A percentile compares a stretch with the other conserved stretches of the same genome.
phyloP scores from a whole-genome alignment of 1,284 basidiomycete species.

The Sporisorium reilianum region DNA sequence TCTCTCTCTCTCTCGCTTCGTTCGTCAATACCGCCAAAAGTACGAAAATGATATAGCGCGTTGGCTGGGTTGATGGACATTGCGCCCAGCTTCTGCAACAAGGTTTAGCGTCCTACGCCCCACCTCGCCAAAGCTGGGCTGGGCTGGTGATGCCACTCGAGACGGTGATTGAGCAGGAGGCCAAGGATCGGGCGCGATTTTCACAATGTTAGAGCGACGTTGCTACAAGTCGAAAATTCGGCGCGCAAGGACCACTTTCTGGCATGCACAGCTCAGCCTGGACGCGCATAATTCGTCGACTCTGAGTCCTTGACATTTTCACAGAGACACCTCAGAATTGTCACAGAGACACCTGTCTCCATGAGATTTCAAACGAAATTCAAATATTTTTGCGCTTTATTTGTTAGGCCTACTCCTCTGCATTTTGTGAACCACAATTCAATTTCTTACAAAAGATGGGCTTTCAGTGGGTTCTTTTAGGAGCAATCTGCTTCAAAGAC shows the following conservation, averaged over 20 bases:
- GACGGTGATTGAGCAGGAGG: neutral
- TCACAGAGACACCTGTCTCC: too few relatives aligned
- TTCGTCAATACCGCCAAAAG: slow-evolving; percentile 3
- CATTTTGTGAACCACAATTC: too few relatives aligned
- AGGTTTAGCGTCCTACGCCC: slow-evolving; percentile 3
- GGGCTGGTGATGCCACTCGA: neutral
- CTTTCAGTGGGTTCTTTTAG: too few relatives aligned
- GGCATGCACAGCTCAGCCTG: too few relatives aligned
- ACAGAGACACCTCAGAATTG: too few relatives aligned
- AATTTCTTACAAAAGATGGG: too few relatives aligned
- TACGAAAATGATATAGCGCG: slow-evolving; percentile 13
- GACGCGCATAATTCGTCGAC: too few relatives aligned
- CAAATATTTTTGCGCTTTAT: too few relatives aligned
- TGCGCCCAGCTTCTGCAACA: neutral
- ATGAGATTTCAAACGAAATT: too few relatives aligned
- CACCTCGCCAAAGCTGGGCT: neutral
- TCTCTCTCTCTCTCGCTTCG: neutral
- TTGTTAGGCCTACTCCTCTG: too few relatives aligned
- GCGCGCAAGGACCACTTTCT: slow-evolving; percentile 21
- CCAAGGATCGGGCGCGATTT: neutral
- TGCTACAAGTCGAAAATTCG: neutral
- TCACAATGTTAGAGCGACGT: neutral
- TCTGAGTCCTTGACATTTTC: too few relatives aligned
- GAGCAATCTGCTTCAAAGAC: too few relatives aligned
- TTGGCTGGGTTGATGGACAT: neutral